A percentile compares a stretch with the other conserved stretches of the same genome.
Conservation (phyloP, 257 asterid genomes). For the Solanum pennellii region DNA sequence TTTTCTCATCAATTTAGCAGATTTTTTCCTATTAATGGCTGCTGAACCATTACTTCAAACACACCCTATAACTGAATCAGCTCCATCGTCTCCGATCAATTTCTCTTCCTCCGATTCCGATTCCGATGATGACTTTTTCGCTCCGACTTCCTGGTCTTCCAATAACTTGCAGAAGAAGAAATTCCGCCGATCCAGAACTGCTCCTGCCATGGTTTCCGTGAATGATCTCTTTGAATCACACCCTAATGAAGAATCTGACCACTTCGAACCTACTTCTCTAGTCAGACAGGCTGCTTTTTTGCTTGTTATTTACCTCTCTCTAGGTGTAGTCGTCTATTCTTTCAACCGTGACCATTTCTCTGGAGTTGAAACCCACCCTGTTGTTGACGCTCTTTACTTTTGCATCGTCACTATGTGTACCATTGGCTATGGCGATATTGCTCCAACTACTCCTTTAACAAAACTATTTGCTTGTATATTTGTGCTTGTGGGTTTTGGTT, state of each 20-base stretch:
- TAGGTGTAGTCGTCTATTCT: slow-evolving; percentile 58
- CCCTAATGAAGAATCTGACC: not conserved
- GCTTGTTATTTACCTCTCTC: slow-evolving; percentile 40
- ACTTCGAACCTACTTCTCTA: not conserved
- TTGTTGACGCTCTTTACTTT: slow-evolving; percentile 69
- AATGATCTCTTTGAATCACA: slow-evolving; percentile 2
- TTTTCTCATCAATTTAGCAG: not conserved
- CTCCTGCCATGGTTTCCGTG: slow-evolving; percentile 31
- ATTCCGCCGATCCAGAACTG: slow-evolving; percentile 34
- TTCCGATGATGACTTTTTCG: not conserved
- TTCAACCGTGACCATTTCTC: slow-evolving; percentile 33
- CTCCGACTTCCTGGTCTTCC: not conserved
- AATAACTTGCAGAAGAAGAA: slow-evolving; percentile 12
- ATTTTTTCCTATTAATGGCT: not conserved
- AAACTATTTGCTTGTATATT: slow-evolving; percentile 56
- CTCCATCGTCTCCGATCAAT: not conserved
- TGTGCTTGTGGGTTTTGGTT: slow-evolving; percentile 79
- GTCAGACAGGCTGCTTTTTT: slow-evolving; percentile 42
- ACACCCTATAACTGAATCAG: not conserved
- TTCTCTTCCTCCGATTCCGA: not conserved
- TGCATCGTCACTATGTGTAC: slow-evolving; percentile 88
- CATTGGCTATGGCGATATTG: slow-evolving; percentile 77
- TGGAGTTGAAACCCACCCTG: slow-evolving; percentile 50
- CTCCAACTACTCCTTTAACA: slow-evolving; percentile 41
- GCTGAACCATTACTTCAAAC: not conserved